These are phyloP conservation scores for Pulveroboletus sp. DNA, from an alignment of 768 basidiomycete genomes.

Conservation along the genomic window DNA sequence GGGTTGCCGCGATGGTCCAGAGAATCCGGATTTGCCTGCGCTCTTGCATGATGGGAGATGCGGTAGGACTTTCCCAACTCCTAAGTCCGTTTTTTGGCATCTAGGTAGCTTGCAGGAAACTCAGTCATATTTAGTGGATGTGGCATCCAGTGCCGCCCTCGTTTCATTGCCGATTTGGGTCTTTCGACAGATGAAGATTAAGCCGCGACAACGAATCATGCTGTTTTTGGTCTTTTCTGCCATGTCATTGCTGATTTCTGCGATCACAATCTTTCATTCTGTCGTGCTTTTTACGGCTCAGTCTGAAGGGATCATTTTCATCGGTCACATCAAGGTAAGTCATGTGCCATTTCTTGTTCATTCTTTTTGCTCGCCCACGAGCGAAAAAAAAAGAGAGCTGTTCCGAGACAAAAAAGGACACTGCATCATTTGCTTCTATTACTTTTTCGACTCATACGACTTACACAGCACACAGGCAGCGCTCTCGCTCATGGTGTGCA, in stretches of 20 bases:
- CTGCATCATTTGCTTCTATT: too few species aligned
- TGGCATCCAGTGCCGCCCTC: slow-evolving; percentile 17
- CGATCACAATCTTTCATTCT: slow-evolving; percentile 18
- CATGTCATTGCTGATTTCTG: slow-evolving; percentile 16
- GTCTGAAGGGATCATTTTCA: slow-evolving; percentile 8
- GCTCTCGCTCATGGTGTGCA: slow-evolving; percentile 24
- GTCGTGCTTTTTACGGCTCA: not conserved
- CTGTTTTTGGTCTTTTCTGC: slow-evolving; percentile 17
- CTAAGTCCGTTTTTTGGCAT: slow-evolving; percentile 15
- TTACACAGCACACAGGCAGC: slow-evolving; percentile 12
- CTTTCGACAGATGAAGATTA: slow-evolving; percentile 5
- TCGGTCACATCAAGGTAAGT: slow-evolving; percentile 25
- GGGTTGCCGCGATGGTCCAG: slow-evolving; percentile 19
- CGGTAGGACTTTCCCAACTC: slow-evolving; percentile 17
- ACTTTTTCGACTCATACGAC: not conserved
- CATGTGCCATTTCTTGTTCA: not conserved
- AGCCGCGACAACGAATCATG: slow-evolving; percentile 13
- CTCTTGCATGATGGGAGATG: not conserved
- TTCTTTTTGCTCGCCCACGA: not conserved
- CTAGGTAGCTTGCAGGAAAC: not conserved
- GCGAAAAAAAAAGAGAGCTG: not conserved
- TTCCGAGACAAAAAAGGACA: not conserved
- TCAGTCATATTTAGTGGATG: slow-evolving; percentile 13
- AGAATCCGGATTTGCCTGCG: slow-evolving; percentile 7
- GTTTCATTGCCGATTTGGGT: slow-evolving; percentile 17